These are phyloP conservation scores for Amoeboaphelidium protococcarum DNA, from an alignment of 371 early-diverging fungal genomes.

Conservation along the genomic window DNA sequence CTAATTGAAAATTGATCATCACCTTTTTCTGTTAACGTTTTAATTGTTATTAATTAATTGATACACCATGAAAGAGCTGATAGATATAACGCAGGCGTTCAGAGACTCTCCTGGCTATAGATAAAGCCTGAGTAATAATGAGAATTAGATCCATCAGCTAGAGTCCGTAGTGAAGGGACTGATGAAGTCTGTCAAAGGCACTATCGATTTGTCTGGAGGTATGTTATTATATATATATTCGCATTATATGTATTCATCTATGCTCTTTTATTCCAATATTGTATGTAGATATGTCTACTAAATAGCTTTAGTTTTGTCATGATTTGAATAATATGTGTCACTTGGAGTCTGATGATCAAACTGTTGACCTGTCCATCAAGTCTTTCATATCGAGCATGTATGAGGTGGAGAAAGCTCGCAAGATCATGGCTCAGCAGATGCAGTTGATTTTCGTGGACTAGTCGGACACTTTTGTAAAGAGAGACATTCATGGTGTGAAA, in stretches of 20 bases:
- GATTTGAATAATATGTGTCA: not conserved
- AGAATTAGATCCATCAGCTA: not conserved
- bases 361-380: not conserved
- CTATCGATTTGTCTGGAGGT: not conserved
- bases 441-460: conserved; percentile 31
- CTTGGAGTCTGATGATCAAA: not conserved
- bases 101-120: not conserved
- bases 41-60: not conserved
- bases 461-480: conserved; percentile 25
- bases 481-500: conserved; percentile 27
- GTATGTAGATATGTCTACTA: not conserved
- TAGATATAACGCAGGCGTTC: not conserved
- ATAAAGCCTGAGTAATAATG: not conserved
- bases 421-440: conserved; percentile 17
- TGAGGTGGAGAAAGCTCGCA: conserved; percentile 3
- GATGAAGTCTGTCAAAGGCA: not conserved
- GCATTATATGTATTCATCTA: not conserved
- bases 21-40: not conserved
- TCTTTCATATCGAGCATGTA: not conserved
- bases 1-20: not conserved
- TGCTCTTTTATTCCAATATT: not conserved
- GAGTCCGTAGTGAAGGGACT: not conserved
- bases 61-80: not conserved
- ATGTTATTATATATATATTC: not conserved
- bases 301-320: not conserved